Evolutionary conservation across 2,329 filamentous ascomycete genomes (phyloP), one percentile per base, ranked within the genome.

Genomic region (Neonectria sp.): DNA sequence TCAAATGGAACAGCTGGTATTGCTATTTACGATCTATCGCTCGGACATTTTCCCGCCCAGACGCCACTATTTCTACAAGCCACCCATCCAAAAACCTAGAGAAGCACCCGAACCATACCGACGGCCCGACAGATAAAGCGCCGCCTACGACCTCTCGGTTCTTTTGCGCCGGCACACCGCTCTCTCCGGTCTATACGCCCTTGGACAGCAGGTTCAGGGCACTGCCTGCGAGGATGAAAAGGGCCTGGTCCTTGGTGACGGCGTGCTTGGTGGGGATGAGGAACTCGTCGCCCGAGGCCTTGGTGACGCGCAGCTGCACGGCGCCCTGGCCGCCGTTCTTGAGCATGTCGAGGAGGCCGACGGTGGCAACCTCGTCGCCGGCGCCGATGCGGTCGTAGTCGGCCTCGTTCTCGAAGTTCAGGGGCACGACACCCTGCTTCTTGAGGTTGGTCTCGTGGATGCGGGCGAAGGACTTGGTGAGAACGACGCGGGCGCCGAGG

Each of bases 381-480:
- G 95, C 95, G 59, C 89, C 86, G 70, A 99, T 93, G 70, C 86
- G 84, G 77, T 96, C 93, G 79, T 98, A 98, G 81, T 98, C 96
- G 24, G 89, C 87, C 82, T 97, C 95, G 80, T 97, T 87, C 52
- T 86, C 93, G 78, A 99, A 97, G 0, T 94, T 98, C 75, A 99
- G 86, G 2, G 96, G 96, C 51, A 99, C 94, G 37, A 99, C 93
- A 70, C 96, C 96, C 84, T 99, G 96, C 85, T 97, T 97, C 90
- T 97, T 97, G 73, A 97, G 85, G 81, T 97, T 97, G 33, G 95
- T 97, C 86, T 97, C 95, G 84, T 97, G 95, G 79, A 97, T 97
- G 60, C 95, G 91, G 0, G 95, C 95, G 78, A 97, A 97, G 43
- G 89, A 93, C 85, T 97, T 97, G 63, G 92, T 87, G 21, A 97